phyloP scores from a whole-genome alignment of 345 rosid species.

The Salix exigua region DNA sequence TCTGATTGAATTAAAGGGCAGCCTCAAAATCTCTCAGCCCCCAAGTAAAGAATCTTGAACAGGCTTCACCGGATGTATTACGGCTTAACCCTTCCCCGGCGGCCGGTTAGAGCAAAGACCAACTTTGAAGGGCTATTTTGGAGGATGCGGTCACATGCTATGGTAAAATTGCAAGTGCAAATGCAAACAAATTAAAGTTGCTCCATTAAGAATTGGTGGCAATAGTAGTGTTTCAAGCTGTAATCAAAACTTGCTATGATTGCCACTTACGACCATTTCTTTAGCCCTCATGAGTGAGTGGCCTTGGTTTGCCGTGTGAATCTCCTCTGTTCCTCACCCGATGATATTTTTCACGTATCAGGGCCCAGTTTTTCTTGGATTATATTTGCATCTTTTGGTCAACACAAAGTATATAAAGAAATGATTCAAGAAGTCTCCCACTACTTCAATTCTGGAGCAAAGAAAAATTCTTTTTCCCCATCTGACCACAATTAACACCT shows the following conservation, averaged over 20 bases:
- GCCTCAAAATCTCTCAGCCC: neutral
- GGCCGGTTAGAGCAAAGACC: too few species aligned
- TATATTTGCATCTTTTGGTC: conserved; percentile 7
- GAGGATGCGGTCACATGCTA: neutral
- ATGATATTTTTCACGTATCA: conserved; percentile 2
- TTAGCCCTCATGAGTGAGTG: conserved; percentile 5
- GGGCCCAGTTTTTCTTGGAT: conserved; percentile 7
- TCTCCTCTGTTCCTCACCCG: neutral
- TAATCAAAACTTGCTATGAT: conserved; percentile 17
- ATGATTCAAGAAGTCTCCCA: conserved; percentile 18
- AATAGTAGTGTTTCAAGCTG: conserved; percentile 2
- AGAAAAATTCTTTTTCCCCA: neutral
- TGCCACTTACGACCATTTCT: conserved; percentile 19
- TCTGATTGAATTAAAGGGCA: neutral
- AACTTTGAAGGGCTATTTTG: neutral
- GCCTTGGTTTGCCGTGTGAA: conserved; percentile 14
- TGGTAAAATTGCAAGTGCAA: neutral
- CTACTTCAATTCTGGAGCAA: neutral
- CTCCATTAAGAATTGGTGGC: conserved; percentile 15
- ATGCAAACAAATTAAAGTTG: conserved; percentile 1
- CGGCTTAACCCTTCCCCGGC: neutral
- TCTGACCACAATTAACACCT: neutral
- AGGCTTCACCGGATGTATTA: neutral
- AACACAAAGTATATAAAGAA: neutral
- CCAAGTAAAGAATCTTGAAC: neutral